phyloP scores from a whole-genome alignment of 2,329 filamentous ascomycete species.

The Colletotrichum costaricense region DNA sequence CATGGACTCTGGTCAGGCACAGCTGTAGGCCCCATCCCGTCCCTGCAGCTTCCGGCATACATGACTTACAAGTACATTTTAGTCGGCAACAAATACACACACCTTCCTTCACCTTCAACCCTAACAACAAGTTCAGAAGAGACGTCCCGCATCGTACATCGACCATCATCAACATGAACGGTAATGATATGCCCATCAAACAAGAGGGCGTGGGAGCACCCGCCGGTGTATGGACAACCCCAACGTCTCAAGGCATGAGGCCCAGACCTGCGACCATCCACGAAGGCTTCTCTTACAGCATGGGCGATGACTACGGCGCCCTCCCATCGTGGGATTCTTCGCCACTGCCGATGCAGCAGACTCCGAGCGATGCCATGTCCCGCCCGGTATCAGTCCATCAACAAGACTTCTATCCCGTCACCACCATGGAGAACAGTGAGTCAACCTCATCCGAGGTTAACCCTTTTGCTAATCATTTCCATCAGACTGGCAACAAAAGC shows the following conservation, averaged over 20 bases:
- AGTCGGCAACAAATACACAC: conserved; percentile 62
- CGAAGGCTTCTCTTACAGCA: conserved; percentile 70
- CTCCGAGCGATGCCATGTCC: conserved; percentile 62
- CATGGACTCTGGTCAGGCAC: conserved; percentile 64
- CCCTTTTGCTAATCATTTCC: conserved; percentile 19
- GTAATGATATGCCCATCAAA: conserved; percentile 59
- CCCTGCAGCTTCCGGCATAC: conserved; percentile 38
- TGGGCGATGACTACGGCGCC: conserved; percentile 63
- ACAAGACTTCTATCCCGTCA: conserved; percentile 62
- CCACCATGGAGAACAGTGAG: conserved; percentile 62
- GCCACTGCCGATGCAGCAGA: conserved; percentile 61
- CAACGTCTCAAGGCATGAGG: conserved; percentile 61
- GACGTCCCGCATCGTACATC: conserved; percentile 56
- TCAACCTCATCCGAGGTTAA: conserved; percentile 29
- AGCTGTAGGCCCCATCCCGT: conserved; percentile 58
- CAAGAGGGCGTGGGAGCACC: conserved; percentile 58
- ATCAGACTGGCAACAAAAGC: conserved; percentile 61
- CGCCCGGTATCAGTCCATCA: conserved; percentile 69
- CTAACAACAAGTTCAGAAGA: conserved; percentile 59
- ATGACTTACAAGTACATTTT: conserved; percentile 50
- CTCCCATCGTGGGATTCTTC: conserved; percentile 69
- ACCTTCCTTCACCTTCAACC: conserved; percentile 60
- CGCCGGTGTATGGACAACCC: conserved; percentile 66
- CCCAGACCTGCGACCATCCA: conserved; percentile 70
- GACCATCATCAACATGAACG: conserved; percentile 62